phyloP scores from a whole-genome alignment of 2,329 filamentous ascomycete species.

The Neopestalotiopsis sp. region DNA sequence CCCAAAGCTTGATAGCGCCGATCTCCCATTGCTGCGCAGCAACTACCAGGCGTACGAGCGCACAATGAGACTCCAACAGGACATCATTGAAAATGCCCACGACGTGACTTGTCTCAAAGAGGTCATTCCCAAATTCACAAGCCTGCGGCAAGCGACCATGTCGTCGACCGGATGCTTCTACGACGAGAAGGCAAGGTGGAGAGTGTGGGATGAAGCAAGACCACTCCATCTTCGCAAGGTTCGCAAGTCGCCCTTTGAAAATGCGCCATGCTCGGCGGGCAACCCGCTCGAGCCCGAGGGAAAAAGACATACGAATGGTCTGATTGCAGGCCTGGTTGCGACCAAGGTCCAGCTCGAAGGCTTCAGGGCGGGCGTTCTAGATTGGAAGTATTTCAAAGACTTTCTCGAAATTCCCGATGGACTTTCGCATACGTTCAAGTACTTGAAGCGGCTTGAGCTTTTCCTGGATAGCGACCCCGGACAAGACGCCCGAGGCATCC shows the following conservation, averaged over 20 bases:
- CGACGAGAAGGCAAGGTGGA: neutral
- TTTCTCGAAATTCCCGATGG: conserved; percentile 15
- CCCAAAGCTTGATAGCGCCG: neutral
- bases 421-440: conserved; percentile 25
- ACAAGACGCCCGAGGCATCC: conserved; percentile 14
- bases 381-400: conserved; percentile 30
- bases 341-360: conserved; percentile 23
- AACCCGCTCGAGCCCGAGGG: conserved; percentile 23
- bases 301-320: conserved; percentile 26
- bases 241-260: neutral
- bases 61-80: conserved; percentile 24
- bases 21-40: neutral
- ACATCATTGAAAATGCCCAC: conserved; percentile 19
- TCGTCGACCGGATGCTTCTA: conserved; percentile 23
- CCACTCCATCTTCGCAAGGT: neutral
- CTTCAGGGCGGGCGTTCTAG: conserved; percentile 25
- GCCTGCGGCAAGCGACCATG: conserved; percentile 28
- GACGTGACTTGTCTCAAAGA: conserved; percentile 23
- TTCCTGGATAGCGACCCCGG: conserved; percentile 23
- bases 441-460: conserved; percentile 30
- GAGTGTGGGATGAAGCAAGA: neutral
- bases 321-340: conserved; percentile 27
- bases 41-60: conserved; percentile 27
- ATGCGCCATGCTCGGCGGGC: neutral
- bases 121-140: conserved; percentile 27